Conservation (phyloP, 179 eudicot genomes). For the Spinacia oleracea region DNA sequence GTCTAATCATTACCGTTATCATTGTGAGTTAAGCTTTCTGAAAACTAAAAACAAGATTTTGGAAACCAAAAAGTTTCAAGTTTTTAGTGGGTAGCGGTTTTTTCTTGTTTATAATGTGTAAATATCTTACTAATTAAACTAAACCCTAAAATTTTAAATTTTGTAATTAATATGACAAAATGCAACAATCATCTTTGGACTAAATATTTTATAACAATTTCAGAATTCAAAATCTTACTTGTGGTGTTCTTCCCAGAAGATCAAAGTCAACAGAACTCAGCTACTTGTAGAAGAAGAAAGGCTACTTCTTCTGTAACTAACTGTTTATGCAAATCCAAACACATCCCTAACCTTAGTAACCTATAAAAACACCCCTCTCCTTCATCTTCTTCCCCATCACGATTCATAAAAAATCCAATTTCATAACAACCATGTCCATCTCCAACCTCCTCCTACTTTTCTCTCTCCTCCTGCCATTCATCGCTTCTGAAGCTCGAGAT, state of each 20-base stretch:
- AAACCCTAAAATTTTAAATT: too few relatives aligned
- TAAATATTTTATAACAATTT: too few relatives aligned
- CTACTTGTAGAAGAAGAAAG: not conserved
- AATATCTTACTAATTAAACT: too few relatives aligned
- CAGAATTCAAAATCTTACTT: not conserved
- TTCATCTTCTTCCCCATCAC: not conserved
- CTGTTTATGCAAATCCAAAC: not conserved
- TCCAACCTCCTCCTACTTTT: conserved; percentile 2
- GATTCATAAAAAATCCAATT: not conserved
- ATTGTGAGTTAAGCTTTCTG: too few relatives aligned
- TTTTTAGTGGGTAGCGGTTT: too few relatives aligned
- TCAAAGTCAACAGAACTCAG: not conserved
- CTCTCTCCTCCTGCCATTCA: conserved; percentile 7
- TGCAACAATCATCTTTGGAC: too few relatives aligned
- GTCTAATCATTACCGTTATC: too few relatives aligned
- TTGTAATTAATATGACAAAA: too few relatives aligned
- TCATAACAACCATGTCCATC: not conserved
- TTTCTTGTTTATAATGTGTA: not conserved
- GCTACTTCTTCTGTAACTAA: not conserved
- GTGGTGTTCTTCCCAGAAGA: not conserved
- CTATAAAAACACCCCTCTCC: conserved; percentile 10
- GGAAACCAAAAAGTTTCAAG: too few relatives aligned
- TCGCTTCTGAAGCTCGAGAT: conserved; percentile 8
- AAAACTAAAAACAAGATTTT: too few relatives aligned
- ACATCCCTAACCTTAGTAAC: not conserved